Conservation (phyloP, 441 rosid species). For the Corymbia calophylla region DNA sequence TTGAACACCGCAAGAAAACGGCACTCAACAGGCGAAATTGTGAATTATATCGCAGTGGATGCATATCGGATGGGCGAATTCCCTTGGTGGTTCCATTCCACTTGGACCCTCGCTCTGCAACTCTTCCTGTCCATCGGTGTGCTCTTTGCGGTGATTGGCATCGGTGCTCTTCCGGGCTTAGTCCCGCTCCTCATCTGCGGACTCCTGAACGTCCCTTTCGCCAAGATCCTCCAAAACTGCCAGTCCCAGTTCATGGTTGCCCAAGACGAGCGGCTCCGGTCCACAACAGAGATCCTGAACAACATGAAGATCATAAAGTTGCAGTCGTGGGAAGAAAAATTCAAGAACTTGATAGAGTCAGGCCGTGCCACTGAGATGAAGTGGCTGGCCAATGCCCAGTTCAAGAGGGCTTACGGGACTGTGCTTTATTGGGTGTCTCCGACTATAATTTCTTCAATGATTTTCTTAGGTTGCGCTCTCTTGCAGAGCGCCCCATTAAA, state of each 20-base stretch:
- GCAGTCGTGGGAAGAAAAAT: conserved; percentile 91
- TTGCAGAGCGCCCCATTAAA: conserved; percentile 57
- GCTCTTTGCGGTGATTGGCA: conserved; percentile 61
- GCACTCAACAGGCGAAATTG: conserved; percentile 83
- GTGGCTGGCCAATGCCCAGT: conserved; percentile 61
- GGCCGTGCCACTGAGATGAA: conserved; percentile 62
- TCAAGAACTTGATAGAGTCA: conserved; percentile 54
- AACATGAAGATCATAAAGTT: conserved; percentile 87
- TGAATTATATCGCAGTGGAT: conserved; percentile 77
- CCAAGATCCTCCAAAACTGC: conserved; percentile 60
- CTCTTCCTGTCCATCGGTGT: conserved; percentile 52
- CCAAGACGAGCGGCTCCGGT: conserved; percentile 63
- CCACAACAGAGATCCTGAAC: conserved; percentile 82
- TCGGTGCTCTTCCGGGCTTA: conserved; percentile 68
- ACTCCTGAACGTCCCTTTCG: conserved; percentile 70
- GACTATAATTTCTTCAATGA: conserved; percentile 58
- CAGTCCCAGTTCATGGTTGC: conserved; percentile 74
- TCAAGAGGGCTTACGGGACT: conserved; percentile 43
- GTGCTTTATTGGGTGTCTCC: conserved; percentile 79
- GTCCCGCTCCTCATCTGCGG: conserved; percentile 59
- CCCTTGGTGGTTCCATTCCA: conserved; percentile 78
- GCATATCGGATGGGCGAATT: conserved; percentile 91
- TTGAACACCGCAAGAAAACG: conserved; percentile 61
- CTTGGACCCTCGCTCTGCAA: conserved; percentile 58
- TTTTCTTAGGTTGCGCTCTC: conserved; percentile 61